Evolutionary conservation across 1,139 yeast species (phyloP), one percentile per base, ranked within the genome.

Genomic region (Candida sp.): DNA sequence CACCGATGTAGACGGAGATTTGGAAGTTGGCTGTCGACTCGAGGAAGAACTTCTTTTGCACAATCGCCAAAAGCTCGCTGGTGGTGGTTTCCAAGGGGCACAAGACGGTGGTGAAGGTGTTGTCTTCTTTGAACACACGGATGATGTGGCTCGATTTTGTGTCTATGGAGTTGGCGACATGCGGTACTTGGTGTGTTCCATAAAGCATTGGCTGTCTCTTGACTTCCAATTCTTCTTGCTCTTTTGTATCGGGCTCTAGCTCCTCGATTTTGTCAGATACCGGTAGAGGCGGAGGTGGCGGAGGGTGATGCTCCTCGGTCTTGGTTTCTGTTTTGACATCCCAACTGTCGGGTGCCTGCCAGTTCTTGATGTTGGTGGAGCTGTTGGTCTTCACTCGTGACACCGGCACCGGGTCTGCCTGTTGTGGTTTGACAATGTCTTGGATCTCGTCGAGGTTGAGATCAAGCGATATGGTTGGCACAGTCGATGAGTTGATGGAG

Each of bases 261-360:
- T 46, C 42, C 12, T n/a, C 40, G 3, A 37, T 42, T 7, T 42
- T 46, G 5, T 26, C n/a, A 9, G 26, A 8, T 30, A 28, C 41
- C 9, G 45, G 25, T 34, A 23, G 31, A 3, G 9, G 30, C n/a
- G 30, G 31, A 11, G 23, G 28, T 7, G 8, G 40, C 7, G 11
- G 7, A 3, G 40, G 12, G 25, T 35, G 42, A 22, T 47, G 49
- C 26, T 44, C 42, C 44, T 52, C 54, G 9, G 35, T 33, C 11
- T 43, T 44, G 30, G 34, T 35, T 7, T 49, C 50, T 3, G 53
- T 70, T 56, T 83, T 85, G 7, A 87, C 90, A 57, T 86, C 93
- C 94, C 94, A 88, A 62, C 88, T 83, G 61, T 88, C 93, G 0
- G 94, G 94, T 1, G 94, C 89, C 35, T 75, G 76, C 94, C 94